Evolutionary conservation across 1,139 yeast species (phyloP), one percentile per base, ranked within the genome.

Genomic region (Geotrichum candidum): DNA sequence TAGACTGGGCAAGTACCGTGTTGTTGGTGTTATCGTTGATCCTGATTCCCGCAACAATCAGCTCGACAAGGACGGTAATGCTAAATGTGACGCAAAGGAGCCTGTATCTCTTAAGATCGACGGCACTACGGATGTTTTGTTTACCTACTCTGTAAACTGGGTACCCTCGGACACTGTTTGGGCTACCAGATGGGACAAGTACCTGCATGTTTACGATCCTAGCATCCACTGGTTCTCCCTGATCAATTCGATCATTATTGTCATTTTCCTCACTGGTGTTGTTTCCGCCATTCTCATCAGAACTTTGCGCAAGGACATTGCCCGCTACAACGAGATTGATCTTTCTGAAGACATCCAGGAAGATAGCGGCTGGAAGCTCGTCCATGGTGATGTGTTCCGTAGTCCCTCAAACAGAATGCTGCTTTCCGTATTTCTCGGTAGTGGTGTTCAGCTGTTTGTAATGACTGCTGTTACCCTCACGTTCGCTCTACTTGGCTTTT

Each of bases 111-210:
- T 84, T 63, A 72, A 72, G 54, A 77, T 76, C 56, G 75, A 74
- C 18, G 72, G 70, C 13, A 68, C 68, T 50, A 67, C 67, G 25
- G 78, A 77, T 13, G 87, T 85, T 48, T 72, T 77, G 4, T 87
- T 83, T 74, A 79, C 88, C 23, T 87, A 87, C 71, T 83, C 88
- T 2, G 87, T 87, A 41, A 76, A 74, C 46, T 94, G 94, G 81
- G 74, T 77, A 38, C 82, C 82, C 63, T 87, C 96, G 18, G 78
- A 77, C 15, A 89, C 95, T 15, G 85, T 87, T 11, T 94, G 98
- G 99, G 98, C 98, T 41, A 94, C 98, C 1, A 86, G 99, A 78
- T 94, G 99, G 99, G 99, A 94, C 74, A 90, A 90, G 74, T 94
- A 94, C 73, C 81, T 94, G 70, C 96, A 90, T 70, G 95, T 88